Conservation (phyloP, 2,329 filamentous ascomycete species). For the Nothopassalora personata region DNA sequence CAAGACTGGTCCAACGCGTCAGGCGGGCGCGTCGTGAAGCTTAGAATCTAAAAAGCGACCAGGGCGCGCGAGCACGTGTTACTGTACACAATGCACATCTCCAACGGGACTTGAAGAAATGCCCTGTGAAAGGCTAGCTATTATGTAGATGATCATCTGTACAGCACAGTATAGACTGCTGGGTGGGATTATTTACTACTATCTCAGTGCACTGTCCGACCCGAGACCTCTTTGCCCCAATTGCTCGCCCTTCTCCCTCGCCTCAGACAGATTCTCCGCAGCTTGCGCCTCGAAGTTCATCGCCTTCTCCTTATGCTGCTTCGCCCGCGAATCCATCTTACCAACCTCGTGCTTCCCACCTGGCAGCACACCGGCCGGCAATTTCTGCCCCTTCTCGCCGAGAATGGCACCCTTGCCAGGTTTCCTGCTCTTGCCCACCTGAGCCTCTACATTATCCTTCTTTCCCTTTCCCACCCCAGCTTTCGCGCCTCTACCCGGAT, state of each 20-base stretch:
- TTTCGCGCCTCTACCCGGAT: slow-evolving; percentile 26
- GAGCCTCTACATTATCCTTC: slow-evolving; percentile 23
- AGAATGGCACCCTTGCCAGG: slow-evolving; percentile 21
- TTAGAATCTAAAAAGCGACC: neutral
- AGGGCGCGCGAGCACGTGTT: neutral
- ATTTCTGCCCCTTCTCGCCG: slow-evolving; percentile 31
- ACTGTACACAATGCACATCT: too few relatives aligned
- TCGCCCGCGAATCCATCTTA: slow-evolving; percentile 27
- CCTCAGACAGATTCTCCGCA: slow-evolving; percentile 23
- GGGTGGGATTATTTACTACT: neutral
- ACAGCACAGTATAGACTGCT: neutral
- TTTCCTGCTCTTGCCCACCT: slow-evolving; percentile 17
- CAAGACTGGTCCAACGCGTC: neutral
- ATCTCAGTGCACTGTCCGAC: slow-evolving; percentile 17
- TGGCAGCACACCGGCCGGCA: slow-evolving; percentile 30
- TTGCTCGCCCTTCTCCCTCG: slow-evolving; percentile 24
- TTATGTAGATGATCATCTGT: neutral
- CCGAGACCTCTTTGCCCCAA: slow-evolving; percentile 17
- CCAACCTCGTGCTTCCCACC: slow-evolving; percentile 29
- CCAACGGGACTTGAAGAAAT: neutral
- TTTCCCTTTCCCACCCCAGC: slow-evolving; percentile 26
- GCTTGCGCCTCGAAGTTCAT: slow-evolving; percentile 26
- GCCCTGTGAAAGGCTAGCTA: neutral
- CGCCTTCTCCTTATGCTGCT: slow-evolving; percentile 26
- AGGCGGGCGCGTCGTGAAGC: neutral